Evolutionary conservation across 2,329 filamentous ascomycete genomes (phyloP), one percentile per base, ranked within the genome.

Genomic region (Alternaria angustiovoidea): DNA sequence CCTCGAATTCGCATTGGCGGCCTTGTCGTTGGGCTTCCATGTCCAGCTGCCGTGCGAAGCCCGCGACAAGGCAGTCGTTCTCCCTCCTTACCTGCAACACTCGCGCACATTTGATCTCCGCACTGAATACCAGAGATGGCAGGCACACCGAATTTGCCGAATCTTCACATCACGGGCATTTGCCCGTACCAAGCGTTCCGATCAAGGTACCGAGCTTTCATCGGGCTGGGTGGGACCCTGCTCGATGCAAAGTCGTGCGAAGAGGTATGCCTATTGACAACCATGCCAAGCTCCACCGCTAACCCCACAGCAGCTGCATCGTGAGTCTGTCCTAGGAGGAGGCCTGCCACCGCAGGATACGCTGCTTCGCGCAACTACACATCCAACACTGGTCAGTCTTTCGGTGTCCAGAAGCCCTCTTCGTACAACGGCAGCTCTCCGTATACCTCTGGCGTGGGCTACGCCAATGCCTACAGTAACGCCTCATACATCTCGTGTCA

Each of bases 101-200:
- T 97, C 95, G 41, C 90, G 95, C 62, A 97, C 94, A 59, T 99
- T 98, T 78, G 95, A 98, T 78, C 87, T 99, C 59, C 91, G 95
- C 65, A 96, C 93, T 74, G 95, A 99, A 82, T 99, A 99, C 79
- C 94, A 97, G 83, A 88, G 94, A 78, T 99, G 95, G 94, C 95
- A 98, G 81, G 93, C 96, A 74, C 94, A 98, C 6, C n/a, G 38
- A 9, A 9, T 41, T 12, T 14, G 12, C 20, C 16, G 39, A 24
- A 7, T 42, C 39, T 42, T 24, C 39, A 42, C 46, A 49, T 49
- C 46, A 34, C 18, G 30, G 34, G 46, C 46, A 26, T 2, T 26
- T 26, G 2, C 24, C 24, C 24, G 24, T 26, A 26, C 24, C 24
- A 26, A 26, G 24, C 24, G 24, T 26, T 2, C 24, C 24, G 24